phyloP scores from a whole-genome alignment of 306 rosid genomes.

The Rubus idaeus region DNA sequence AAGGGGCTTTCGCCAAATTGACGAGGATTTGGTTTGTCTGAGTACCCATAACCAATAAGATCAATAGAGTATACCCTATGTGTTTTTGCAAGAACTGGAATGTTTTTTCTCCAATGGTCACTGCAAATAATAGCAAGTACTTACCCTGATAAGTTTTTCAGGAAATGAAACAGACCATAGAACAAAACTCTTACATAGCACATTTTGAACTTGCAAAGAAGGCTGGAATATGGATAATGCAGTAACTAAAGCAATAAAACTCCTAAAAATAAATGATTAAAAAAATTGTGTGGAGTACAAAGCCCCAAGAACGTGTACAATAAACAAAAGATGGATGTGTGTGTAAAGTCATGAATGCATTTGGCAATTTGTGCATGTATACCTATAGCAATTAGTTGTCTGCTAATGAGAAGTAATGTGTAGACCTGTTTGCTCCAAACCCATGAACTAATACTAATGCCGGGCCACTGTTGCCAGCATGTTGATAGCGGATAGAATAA shows the following conservation, averaged over 20 bases:
- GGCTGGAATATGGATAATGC: neutral
- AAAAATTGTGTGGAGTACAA: slow-evolving; percentile 5
- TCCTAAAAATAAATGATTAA: neutral
- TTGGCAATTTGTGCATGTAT: slow-evolving; percentile 33
- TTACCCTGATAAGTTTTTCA: slow-evolving; percentile 16
- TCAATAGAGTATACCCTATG: slow-evolving; percentile 84
- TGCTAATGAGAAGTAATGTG: slow-evolving; percentile 46
- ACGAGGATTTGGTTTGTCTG: slow-evolving; percentile 89
- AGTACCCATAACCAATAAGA: slow-evolving; percentile 97
- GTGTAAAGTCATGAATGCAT: neutral
- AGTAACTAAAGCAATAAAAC: neutral
- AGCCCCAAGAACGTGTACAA: neutral
- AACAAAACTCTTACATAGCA: slow-evolving; percentile 11
- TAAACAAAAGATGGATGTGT: neutral
- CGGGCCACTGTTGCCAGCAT: slow-evolving; percentile 69
- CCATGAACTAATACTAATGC: slow-evolving; percentile 81
- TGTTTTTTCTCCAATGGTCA: slow-evolving; percentile 95
- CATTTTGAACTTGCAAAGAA: neutral
- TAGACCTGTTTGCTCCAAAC: slow-evolving; percentile 97
- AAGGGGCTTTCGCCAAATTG: slow-evolving; percentile 51
- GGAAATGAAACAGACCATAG: slow-evolving; percentile 26
- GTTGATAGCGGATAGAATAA: slow-evolving; percentile 79
- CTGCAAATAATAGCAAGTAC: slow-evolving; percentile 51
- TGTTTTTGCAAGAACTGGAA: slow-evolving; percentile 64
- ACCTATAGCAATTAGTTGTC: slow-evolving; percentile 41